phyloP scores from a whole-genome alignment of 2,329 filamentous ascomycete species.

The Apiospora hydei region DNA sequence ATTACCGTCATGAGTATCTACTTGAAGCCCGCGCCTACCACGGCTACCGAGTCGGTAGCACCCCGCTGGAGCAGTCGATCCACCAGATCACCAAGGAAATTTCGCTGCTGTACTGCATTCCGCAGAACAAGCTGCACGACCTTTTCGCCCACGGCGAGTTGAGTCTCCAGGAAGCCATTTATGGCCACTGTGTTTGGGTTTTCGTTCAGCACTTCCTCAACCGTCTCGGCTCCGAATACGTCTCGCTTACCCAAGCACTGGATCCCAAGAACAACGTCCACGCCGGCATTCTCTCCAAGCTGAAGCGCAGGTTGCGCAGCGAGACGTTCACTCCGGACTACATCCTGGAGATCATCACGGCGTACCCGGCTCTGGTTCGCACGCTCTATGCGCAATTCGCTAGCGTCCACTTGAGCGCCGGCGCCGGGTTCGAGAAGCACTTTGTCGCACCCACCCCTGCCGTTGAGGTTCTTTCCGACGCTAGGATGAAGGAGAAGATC shows the following conservation, averaged over 20 bases:
- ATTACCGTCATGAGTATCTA: slow-evolving; percentile 98
- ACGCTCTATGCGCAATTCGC: slow-evolving; percentile 92
- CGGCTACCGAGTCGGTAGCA: slow-evolving; percentile 61
- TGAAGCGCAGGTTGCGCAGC: slow-evolving; percentile 92
- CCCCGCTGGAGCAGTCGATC: slow-evolving; percentile 94
- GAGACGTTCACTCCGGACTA: slow-evolving; percentile 99
- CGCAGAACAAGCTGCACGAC: slow-evolving; percentile 93
- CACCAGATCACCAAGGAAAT: slow-evolving; percentile 99
- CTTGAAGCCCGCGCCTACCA: slow-evolving; percentile 71
- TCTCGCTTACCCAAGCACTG: slow-evolving; percentile 81
- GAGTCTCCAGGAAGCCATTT: slow-evolving; percentile 95
- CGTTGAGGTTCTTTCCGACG: slow-evolving; percentile 76
- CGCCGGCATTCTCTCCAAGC: slow-evolving; percentile 86
- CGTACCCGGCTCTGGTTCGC: slow-evolving; percentile 86
- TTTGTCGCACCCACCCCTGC: slow-evolving; percentile 62
- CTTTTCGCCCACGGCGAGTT: slow-evolving; percentile 87
- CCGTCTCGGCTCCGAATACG: slow-evolving; percentile 90
- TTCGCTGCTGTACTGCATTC: slow-evolving; percentile 95
- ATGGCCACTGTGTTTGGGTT: slow-evolving; percentile 96
- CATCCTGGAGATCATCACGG: slow-evolving; percentile 95
- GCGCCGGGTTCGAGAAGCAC: slow-evolving; percentile 58
- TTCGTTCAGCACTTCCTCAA: slow-evolving; percentile 99
- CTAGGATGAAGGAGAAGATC: slow-evolving; percentile 77
- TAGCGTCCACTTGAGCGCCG: slow-evolving; percentile 74
- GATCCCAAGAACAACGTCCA: slow-evolving; percentile 84